phyloP scores from a whole-genome alignment of 176 grass and related monocot species.

The Avena atlantica region DNA sequence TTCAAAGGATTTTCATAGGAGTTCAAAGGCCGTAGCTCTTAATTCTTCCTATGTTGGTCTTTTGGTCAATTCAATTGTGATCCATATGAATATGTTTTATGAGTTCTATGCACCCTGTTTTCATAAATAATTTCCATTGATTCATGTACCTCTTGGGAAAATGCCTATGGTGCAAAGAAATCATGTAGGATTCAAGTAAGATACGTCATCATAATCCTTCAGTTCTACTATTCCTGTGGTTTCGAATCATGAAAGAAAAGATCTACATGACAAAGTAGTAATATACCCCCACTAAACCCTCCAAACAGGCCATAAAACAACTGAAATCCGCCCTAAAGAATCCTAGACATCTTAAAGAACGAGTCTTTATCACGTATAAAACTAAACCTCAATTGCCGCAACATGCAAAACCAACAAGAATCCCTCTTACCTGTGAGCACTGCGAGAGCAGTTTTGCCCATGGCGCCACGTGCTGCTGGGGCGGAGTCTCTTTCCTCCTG shows the following conservation, averaged over 20 bases:
- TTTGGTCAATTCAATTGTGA: neutral
- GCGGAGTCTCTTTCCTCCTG: conserved; percentile 45
- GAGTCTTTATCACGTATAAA: conserved; percentile 9
- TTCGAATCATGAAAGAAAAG: neutral
- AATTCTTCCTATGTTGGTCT: neutral
- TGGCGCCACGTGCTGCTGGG: conserved; percentile 50
- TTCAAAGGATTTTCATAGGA: neutral
- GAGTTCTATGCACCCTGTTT: neutral
- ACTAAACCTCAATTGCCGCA: conserved; percentile 20
- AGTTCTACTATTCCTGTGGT: neutral
- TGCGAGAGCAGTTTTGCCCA: conserved; percentile 98
- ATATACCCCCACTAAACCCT: conserved; percentile 17
- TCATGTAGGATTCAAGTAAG: neutral
- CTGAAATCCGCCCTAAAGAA: neutral
- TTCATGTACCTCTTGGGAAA: neutral
- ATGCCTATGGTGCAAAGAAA: too few species aligned
- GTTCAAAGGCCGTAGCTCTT: neutral
- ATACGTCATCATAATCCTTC: neutral
- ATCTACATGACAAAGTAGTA: neutral
- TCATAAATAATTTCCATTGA: neutral
- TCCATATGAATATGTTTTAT: neutral
- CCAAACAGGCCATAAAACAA: neutral
- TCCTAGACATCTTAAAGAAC: conserved; percentile 21
- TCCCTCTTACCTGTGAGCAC: conserved; percentile 62
- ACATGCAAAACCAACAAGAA: neutral